These are phyloP conservation scores for Fragilaria radians DNA, from an alignment of 108 stramenopile species.

Conservation along the genomic window DNA sequence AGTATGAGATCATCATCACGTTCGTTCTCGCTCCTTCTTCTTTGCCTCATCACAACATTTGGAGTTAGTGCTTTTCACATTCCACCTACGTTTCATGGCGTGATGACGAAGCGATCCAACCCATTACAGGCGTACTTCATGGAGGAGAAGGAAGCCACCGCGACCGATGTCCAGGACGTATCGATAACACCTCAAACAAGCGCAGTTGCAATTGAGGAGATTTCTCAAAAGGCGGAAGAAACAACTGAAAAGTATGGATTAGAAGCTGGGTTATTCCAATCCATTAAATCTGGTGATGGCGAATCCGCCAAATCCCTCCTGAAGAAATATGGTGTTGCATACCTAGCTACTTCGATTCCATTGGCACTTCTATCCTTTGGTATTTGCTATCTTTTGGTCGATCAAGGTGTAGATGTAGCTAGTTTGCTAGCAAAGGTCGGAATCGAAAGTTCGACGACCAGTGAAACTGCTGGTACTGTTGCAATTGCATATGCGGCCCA, in stretches of 20 bases:
- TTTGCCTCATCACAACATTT: too few relatives aligned
- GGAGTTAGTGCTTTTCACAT: neutral
- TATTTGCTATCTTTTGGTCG: constrained; percentile 83
- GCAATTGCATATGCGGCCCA: constrained; percentile 96
- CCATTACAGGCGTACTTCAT: neutral
- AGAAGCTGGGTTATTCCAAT: constrained; percentile 78
- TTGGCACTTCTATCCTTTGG: constrained; percentile 85
- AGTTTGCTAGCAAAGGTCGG: constrained; percentile 74
- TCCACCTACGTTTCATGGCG: neutral
- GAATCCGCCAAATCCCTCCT: constrained; percentile 81
- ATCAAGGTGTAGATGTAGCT: constrained; percentile 84
- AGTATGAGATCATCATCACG: too few relatives aligned
- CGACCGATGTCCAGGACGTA: neutral
- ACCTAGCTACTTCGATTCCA: constrained; percentile 91
- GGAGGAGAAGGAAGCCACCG: neutral
- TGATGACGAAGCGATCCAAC: too few relatives aligned
- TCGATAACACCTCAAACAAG: too few relatives aligned
- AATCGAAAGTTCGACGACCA: constrained; percentile 42
- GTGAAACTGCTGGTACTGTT: constrained; percentile 84
- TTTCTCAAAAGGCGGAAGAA: constrained; percentile 34
- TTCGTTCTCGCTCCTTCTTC: too few relatives aligned
- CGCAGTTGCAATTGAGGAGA: too few relatives aligned
- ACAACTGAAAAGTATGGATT: constrained; percentile 86
- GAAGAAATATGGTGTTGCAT: constrained; percentile 87
- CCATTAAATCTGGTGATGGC: constrained; percentile 44